phyloP scores from a whole-genome alignment of 2,329 filamentous ascomycete species.

The Penicillium oxalicum region DNA sequence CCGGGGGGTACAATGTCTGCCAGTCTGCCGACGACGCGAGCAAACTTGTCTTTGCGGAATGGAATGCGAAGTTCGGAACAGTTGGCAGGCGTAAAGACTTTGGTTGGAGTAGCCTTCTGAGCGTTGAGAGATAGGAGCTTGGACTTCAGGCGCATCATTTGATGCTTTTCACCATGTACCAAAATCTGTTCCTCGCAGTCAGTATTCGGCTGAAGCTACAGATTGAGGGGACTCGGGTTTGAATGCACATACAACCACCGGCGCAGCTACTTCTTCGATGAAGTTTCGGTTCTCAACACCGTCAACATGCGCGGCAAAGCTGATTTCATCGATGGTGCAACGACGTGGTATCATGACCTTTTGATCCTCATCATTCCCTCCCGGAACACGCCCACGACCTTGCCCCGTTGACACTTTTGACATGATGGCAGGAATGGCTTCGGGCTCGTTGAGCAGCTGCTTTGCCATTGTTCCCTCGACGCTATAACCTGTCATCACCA shows the following conservation, averaged over 20 bases:
- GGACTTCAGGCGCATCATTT: slow-evolving; percentile 95
- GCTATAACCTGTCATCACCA: slow-evolving; percentile 96
- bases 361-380: slow-evolving; percentile 63
- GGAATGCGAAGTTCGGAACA: slow-evolving; percentile 92
- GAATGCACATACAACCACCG: slow-evolving; percentile 70
- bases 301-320: slow-evolving; percentile 94
- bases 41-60: slow-evolving; percentile 90
- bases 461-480: slow-evolving; percentile 99
- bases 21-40: slow-evolving; percentile 91
- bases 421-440: slow-evolving; percentile 92
- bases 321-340: slow-evolving; percentile 90
- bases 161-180: slow-evolving; percentile 93
- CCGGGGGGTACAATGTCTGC: slow-evolving; percentile 70
- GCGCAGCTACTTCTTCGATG: slow-evolving; percentile 86
- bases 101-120: slow-evolving; percentile 71
- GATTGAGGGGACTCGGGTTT: background rate
- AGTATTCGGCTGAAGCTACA: background rate
- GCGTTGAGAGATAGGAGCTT: slow-evolving; percentile 89
- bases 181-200: slow-evolving; percentile 59
- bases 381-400: slow-evolving; percentile 55
- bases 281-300: slow-evolving; percentile 94
- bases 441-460: slow-evolving; percentile 88
- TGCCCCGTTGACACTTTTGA: slow-evolving; percentile 53
- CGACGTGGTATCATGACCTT: slow-evolving; percentile 86
- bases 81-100: slow-evolving; percentile 90